Evolutionary conservation across 2,329 filamentous ascomycete species (phyloP), one percentile per base, ranked within the genome.

Genomic region (Sclerotinia glacialis): DNA sequence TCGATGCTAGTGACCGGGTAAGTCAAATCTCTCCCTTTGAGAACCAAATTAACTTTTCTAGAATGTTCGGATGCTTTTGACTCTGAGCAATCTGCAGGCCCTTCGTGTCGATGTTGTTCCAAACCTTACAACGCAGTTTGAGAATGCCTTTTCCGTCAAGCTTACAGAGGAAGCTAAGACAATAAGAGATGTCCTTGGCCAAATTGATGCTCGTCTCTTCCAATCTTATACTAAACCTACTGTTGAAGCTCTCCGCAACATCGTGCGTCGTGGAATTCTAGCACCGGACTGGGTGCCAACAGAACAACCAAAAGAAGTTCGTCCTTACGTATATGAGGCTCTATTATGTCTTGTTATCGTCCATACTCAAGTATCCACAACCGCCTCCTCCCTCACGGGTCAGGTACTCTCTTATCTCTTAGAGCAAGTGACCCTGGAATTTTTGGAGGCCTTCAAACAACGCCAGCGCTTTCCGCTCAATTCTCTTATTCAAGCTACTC

Each of bases 31-130:
- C 18, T 9, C 26, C 16, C 14, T 46, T 21, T 34, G 12, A 37
- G 3, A 49, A 44, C 34, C 1, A 77, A 78, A 71, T 56, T 76
- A 69, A 75, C 28, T 34, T 37, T n/a, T 46, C 18, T 77, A 96
- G 90, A 94, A 94, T 72, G 88, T 96, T 60, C 92, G 95, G 70
- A 94, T 97, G 84, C 89, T 99, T 52, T 82, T 99, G 63, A 99
- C 95, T 0, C 83, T 99, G 34, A 95, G 91, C 76, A 99, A 99
- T 77, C 86, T 99, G 68, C 89, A 94, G 74, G 85, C 89, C 31
- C 86, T 99, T 47, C 90, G 92, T 67, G 84, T 87, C 31, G 88
- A 95, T 69, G 86, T 94, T 42, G 91, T 98, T 1, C 94, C 94
- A 0, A 88, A 89, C 72, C 85, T 99, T n/a, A 91, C 97, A 76